Evolutionary conservation across 2,329 filamentous ascomycete species (phyloP), one percentile per base, ranked within the genome.

Genomic region (Tolypocladium sp.): DNA sequence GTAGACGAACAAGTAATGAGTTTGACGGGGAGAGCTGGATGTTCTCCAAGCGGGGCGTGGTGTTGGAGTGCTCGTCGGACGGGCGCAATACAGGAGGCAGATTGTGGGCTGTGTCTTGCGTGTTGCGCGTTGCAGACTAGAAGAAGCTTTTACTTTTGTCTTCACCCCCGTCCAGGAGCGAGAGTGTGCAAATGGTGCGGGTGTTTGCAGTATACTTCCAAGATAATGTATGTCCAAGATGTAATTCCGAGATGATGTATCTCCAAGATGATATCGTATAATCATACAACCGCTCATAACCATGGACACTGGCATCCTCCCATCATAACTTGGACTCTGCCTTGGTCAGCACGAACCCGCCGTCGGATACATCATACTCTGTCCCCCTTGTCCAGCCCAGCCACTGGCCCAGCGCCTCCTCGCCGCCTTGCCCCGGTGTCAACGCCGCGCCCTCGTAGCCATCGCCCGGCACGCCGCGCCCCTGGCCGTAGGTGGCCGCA

Each of bases 361-460:
- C 89, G 35, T 83, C 75, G 35, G 79, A 73, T 2, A 90, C 76
- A n/a, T 84, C 80, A 70, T 87, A 96, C 38, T 96, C 84, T 60
- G 74, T 79, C 1, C 89, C 91, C 66, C 78, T 82, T 61, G 77
- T 80, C 91, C 91, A 95, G 0, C 91, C 90, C 64, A 88, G 77
- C 93, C 93, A 97, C 56, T 80, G 71, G 56, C 74, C 75, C 62
- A 97, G 70, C 4, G 82, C 80, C 57, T 85, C 82, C 70, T 91
- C 87, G 1, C 91, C 92, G 5, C 89, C 90, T 30, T 86, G 75
- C 0, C 92, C 90, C 1, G 90, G 83, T 4, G 70, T 71, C 58
- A 97, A 70, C 0, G 80, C 73, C 27, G 73, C 74, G 22, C 83
- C 84, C 1, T 66, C 72, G 79, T 93, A 96, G 1, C 89, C 89